Base-by-base conservation (phyloP, 768 basidiomycete genomes). In the Collybia sp. region DNA sequence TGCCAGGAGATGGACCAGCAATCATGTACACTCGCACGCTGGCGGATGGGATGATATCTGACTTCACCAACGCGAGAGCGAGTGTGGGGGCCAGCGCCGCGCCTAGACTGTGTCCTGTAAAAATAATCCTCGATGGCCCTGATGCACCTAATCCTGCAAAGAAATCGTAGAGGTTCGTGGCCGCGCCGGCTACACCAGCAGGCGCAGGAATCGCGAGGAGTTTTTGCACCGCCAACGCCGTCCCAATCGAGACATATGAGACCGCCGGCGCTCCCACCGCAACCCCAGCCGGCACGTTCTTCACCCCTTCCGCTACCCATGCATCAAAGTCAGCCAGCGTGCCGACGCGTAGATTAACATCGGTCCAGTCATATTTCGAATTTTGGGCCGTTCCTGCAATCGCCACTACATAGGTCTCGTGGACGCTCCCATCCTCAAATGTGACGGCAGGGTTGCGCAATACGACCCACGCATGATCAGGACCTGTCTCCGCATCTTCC, bases 31-130 rank as follows among this genome's bases (percentile, higher is more conserved):
- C 32, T 19, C 37, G 31, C 6, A 38, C 12, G 32, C 37, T 45
- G 3, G 38, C 30, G 12, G 11, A 5, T 10, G 18, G 37, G 12
- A 45, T 16, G 5, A 45, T 18, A 13, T 30, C 34, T 30, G 44
- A 18, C 20, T 19, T 45, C 4, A 39, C 25, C 12, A 16, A 12
- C 37, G 44, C 36, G n/a, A 40, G 16, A 4, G 45, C 45, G 3
- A 46, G 13, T 0, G 38, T 40, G 2, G 45, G 45, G 2, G 32
- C 15, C 12, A 46, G 17, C 6, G 38, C 45, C 4, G 38, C 45
- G 8, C 45, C 45, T 30, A 46, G 45, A 12, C 45, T 46, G 16
- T 46, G 45, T 4, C 45, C 45, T 18, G 45, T 46, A 40, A 46
- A 46, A 1, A 46, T 32, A 25, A 46, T 30, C 6, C 45, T 38